Conservation (phyloP, 1,139 yeast genomes). For the Suhomyces chickasaworum region DNA sequence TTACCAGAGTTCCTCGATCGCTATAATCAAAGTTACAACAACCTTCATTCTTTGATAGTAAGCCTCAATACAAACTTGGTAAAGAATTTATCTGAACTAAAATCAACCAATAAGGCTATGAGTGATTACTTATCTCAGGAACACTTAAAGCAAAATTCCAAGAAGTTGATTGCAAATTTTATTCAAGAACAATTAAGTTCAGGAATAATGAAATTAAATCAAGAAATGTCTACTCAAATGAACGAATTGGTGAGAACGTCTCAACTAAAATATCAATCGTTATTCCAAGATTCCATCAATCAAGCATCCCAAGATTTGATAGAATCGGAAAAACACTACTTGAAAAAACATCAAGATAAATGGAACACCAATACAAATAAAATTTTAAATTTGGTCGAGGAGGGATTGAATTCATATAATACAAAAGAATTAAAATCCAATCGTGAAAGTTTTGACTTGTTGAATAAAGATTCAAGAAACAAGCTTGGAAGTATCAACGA, state of each 20-base stretch:
- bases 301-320: constrained; percentile 13
- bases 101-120: constrained; percentile 13
- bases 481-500: constrained; percentile 8
- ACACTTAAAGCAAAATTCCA: constrained; percentile 8
- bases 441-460: constrained; percentile 3
- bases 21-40: constrained; percentile 14
- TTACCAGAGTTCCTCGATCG: constrained; percentile 16
- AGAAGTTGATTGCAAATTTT: constrained; percentile 1
- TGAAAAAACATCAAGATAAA: constrained; percentile 9
- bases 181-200: constrained; percentile 10
- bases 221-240: constrained; percentile 4
- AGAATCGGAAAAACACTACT: constrained; percentile 11
- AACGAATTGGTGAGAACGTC: constrained; percentile 3
- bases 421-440: constrained; percentile 7
- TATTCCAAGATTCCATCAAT: constrained; percentile 13
- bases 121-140: constrained; percentile 11
- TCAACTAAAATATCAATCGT: constrained; percentile 7
- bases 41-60: constrained; percentile 12
- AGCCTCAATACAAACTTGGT: constrained; percentile 12
- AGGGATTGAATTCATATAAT: constrained; percentile 5
- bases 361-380: constrained; percentile 13
- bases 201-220: constrained; percentile 3
- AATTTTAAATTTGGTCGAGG: constrained; percentile 9
- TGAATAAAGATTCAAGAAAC: constrained; percentile 8
- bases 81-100: constrained; percentile 7